These are phyloP conservation scores for Arctium lappa DNA, from an alignment of 129 eudicot genomes.

Conservation along the genomic window DNA sequence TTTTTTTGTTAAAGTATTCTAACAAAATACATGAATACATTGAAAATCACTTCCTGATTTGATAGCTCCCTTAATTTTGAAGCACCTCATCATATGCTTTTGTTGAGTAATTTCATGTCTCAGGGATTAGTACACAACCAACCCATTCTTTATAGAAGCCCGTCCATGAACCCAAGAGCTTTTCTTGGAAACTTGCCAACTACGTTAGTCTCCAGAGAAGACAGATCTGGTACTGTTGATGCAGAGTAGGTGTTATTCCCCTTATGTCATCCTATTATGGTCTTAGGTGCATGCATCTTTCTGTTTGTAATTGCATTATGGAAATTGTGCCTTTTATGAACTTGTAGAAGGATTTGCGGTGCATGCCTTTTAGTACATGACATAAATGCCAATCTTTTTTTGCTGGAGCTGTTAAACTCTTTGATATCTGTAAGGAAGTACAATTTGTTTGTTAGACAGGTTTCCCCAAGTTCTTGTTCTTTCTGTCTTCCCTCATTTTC, in stretches of 20 bases:
- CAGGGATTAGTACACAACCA: constrained; percentile 91
- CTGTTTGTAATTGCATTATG: not conserved
- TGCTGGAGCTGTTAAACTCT: too few relatives aligned
- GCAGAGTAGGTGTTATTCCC: constrained; percentile 50
- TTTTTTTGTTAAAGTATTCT: not conserved
- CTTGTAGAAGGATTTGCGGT: constrained; percentile 69
- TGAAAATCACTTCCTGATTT: not conserved
- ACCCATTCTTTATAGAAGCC: constrained; percentile 84
- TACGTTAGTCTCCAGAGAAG: constrained; percentile 66
- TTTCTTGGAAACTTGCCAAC: constrained; percentile 91
- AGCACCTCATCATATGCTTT: constrained; percentile 98
- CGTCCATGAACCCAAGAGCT: constrained; percentile 71
- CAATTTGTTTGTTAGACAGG: too few relatives aligned
- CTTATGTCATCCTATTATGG: not conserved
- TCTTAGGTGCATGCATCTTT: not conserved
- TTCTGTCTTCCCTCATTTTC: too few relatives aligned
- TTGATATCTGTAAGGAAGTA: too few relatives aligned
- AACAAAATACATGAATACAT: not conserved
- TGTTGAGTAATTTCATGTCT: constrained; percentile 89
- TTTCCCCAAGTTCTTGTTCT: too few relatives aligned
- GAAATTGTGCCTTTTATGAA: constrained; percentile 8
- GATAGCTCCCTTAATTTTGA: constrained; percentile 10
- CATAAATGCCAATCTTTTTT: too few relatives aligned
- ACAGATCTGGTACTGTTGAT: constrained; percentile 50
- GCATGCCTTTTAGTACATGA: too few relatives aligned